These are phyloP conservation scores for Monosporascus sp. DNA, from an alignment of 2,329 filamentous ascomycete genomes.

Conservation along the genomic window DNA sequence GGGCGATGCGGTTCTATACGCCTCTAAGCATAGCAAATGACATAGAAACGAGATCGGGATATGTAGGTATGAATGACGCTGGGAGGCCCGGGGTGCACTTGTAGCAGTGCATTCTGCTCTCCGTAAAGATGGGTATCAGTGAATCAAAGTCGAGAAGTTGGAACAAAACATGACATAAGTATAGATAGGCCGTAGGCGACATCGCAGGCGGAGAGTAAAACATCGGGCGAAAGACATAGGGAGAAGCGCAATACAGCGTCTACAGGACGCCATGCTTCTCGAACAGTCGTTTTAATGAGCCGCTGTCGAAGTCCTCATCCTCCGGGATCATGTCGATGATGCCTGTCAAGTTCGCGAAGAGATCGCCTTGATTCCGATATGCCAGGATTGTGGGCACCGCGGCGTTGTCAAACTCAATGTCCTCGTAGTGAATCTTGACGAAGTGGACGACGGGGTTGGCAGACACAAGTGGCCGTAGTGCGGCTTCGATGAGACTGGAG, in stretches of 20 bases:
- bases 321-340: slow-evolving; percentile 81
- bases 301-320: slow-evolving; percentile 53
- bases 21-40: neutral
- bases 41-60: neutral
- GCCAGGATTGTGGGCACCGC: slow-evolving; percentile 83
- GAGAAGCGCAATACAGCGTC: slow-evolving; percentile 6
- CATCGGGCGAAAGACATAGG: neutral
- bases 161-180: neutral
- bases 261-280: slow-evolving; percentile 48
- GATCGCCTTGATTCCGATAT: slow-evolving; percentile 80
- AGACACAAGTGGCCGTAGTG: slow-evolving; percentile 68
- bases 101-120: neutral
- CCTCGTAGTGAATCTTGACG: slow-evolving; percentile 83
- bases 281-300: slow-evolving; percentile 48
- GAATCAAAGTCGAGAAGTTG: neutral
- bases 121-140: slow-evolving; percentile 5
- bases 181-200: neutral
- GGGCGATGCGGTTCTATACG: neutral
- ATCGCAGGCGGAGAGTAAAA: neutral
- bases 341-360: slow-evolving; percentile 85
- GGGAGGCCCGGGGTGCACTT: no score
- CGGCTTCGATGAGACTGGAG: slow-evolving; percentile 72
- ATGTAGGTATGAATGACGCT: neutral
- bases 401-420: slow-evolving; percentile 90
- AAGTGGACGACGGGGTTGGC: slow-evolving; percentile 72